phyloP scores from a whole-genome alignment of 164 flowering plant genomes.

The Magnolia sinica region DNA sequence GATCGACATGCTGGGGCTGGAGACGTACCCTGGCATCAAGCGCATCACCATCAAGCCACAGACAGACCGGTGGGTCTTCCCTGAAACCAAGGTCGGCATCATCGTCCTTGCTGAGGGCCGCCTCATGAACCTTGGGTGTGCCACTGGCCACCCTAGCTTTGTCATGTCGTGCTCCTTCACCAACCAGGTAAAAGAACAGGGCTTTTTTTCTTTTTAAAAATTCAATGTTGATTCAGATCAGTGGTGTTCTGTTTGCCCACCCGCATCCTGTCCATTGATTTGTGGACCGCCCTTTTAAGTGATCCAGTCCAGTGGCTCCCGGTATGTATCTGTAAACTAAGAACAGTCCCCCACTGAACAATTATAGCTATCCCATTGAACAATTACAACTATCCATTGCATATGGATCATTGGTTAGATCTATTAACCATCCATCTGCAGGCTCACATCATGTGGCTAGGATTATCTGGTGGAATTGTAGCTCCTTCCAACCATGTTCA shows the following conservation, averaged over 20 bases:
- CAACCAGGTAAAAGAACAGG: conserved; percentile 18
- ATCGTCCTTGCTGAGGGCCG: conserved; percentile 29
- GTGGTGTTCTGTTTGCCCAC: neutral
- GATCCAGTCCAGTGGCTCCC: too few species aligned
- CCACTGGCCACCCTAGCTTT: conserved; percentile 31
- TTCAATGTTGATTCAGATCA: neutral
- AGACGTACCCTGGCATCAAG: conserved; percentile 24
- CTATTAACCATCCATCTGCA: too few species aligned
- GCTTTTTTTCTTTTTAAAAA: neutral
- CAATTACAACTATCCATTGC: too few species aligned
- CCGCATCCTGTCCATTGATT: too few species aligned
- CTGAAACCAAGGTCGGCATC: conserved; percentile 18
- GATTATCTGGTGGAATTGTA: too few species aligned
- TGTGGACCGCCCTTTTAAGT: too few species aligned
- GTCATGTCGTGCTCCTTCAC: conserved; percentile 34
- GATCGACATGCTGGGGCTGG: conserved; percentile 21
- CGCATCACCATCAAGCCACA: conserved; percentile 27
- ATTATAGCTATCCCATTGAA: too few species aligned
- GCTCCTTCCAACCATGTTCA: too few species aligned
- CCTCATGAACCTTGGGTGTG: conserved; percentile 28
- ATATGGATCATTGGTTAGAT: too few species aligned
- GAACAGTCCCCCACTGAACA: too few species aligned
- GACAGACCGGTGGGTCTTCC: conserved; percentile 29
- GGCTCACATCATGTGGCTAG: too few species aligned
- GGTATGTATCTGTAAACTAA: too few species aligned